Percentiles rank a stretch among this genome's conserved stretches.
Conservation (phyloP, 2,329 filamentous ascomycete genomes). For the Karstenula rhodostoma region DNA sequence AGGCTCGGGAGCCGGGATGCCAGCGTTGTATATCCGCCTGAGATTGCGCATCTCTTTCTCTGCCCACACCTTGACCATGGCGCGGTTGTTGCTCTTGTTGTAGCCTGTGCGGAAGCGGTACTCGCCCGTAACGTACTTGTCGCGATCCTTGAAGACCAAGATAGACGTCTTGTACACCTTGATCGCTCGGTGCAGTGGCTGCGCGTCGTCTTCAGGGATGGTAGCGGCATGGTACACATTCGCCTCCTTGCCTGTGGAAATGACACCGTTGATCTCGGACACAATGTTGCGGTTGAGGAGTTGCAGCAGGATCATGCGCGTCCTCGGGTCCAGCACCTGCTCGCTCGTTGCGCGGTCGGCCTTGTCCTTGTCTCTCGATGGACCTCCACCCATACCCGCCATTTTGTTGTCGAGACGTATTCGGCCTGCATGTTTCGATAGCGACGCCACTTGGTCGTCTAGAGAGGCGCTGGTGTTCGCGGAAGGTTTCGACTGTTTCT, state of each 20-base stretch:
- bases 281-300: conserved; percentile 93
- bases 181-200: conserved; percentile 79
- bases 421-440: conserved; percentile 85
- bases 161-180: conserved; percentile 99
- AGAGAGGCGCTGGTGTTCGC: conserved; percentile 81
- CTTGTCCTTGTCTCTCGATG: conserved; percentile 74
- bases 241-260: conserved; percentile 97
- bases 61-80: conserved; percentile 98
- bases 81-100: conserved; percentile 92
- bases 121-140: conserved; percentile 94
- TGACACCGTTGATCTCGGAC: conserved; percentile 90
- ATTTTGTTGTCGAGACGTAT: conserved; percentile 75
- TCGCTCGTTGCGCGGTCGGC: conserved; percentile 92
- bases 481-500: conserved; percentile 74
- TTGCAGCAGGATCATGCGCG: conserved; percentile 92
- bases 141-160: conserved; percentile 95
- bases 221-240: conserved; percentile 94
- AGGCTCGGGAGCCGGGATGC: conserved; percentile 90
- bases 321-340: conserved; percentile 91
- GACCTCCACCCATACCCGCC: conserved; percentile 60
- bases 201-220: conserved; percentile 57
- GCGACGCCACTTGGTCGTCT: conserved; percentile 86
- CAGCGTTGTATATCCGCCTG: conserved; percentile 80
- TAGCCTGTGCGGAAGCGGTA: conserved; percentile 90
- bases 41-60: conserved; percentile 98